phyloP scores from a whole-genome alignment of 192 early-diverging fungal species.

The Kappamyces sp. region DNA sequence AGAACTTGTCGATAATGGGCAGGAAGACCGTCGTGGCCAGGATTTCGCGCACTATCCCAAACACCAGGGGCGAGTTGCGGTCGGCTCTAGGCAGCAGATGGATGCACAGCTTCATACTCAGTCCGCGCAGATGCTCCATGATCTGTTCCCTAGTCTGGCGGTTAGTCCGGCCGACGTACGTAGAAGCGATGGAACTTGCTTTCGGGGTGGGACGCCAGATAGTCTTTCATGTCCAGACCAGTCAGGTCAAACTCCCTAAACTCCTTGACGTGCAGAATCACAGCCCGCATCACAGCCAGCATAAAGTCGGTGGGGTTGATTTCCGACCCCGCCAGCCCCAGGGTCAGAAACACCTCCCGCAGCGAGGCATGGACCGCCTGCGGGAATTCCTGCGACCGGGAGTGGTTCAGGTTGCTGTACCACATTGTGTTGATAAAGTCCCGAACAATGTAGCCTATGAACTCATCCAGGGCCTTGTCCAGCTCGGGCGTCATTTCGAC shows the following conservation, averaged over 20 bases:
- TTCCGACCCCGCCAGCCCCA: slow-evolving; percentile 15
- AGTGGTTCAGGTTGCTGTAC: slow-evolving; percentile 34
- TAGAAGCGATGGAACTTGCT: slow-evolving; percentile 25
- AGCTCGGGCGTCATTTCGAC: slow-evolving; percentile 1
- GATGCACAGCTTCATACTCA: slow-evolving; percentile 26
- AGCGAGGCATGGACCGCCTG: slow-evolving; percentile 20
- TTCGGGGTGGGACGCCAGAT: slow-evolving; percentile 18
- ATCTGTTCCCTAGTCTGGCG: no score
- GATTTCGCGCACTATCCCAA: slow-evolving; percentile 36
- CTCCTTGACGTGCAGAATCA: slow-evolving; percentile 32
- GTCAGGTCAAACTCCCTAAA: slow-evolving; percentile 30
- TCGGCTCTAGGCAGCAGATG: slow-evolving; percentile 29
- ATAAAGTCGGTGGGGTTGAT: slow-evolving; percentile 20
- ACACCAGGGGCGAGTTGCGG: slow-evolving; percentile 29
- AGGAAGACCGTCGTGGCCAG: slow-evolving; percentile 41
- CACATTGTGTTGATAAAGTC: slow-evolving; percentile 40
- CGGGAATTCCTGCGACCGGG: slow-evolving; percentile 30
- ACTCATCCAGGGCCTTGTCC: slow-evolving; percentile 15
- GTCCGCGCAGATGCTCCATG: slow-evolving; percentile 26
- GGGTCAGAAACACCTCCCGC: slow-evolving; percentile 17
- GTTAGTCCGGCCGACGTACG: not conserved
- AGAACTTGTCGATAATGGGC: slow-evolving; percentile 32
- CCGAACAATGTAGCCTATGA: slow-evolving; percentile 26
- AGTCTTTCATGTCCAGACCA: slow-evolving; percentile 25
- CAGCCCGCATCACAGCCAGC: slow-evolving; percentile 25